These are phyloP conservation scores for Gremmenia infestans DNA, from an alignment of 2,329 filamentous ascomycete species.

Conservation along the genomic window DNA sequence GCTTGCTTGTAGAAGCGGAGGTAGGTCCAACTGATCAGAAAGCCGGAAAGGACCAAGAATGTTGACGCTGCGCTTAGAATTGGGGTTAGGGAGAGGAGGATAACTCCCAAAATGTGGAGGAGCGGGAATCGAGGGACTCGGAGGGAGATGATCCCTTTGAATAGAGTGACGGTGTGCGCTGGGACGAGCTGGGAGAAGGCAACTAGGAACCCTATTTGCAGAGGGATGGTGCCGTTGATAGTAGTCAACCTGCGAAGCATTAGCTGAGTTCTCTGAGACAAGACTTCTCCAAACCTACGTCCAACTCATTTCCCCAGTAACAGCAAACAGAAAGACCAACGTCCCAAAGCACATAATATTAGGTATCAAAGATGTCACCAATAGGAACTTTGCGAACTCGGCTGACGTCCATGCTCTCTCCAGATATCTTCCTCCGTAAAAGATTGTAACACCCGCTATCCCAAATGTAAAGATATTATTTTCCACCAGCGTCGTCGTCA, in stretches of 20 bases:
- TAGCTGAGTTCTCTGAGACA: conserved; percentile 27
- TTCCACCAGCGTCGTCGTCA: conserved; percentile 84
- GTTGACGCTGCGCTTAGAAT: conserved; percentile 65
- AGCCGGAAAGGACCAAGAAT: conserved; percentile 73
- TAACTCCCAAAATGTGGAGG: conserved; percentile 69
- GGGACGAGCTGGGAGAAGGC: conserved; percentile 97
- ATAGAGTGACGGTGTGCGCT: conserved; percentile 92
- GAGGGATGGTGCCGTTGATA: conserved; percentile 80
- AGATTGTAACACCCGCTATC: conserved; percentile 73
- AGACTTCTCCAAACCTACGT: conserved; percentile 50
- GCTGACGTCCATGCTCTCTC: conserved; percentile 92
- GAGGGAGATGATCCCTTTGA: conserved; percentile 82
- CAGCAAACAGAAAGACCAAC: conserved; percentile 67
- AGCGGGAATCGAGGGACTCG: conserved; percentile 71
- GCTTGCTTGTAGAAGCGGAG: conserved; percentile 88
- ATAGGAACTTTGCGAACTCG: conserved; percentile 87
- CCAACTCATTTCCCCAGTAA: conserved; percentile 63
- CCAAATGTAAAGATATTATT: conserved; percentile 84
- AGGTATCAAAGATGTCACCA: conserved; percentile 71
- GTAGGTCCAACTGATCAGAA: conserved; percentile 90
- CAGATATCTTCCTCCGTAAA: conserved; percentile 89
- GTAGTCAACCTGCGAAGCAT: conserved; percentile 58
- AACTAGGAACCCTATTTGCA: conserved; percentile 91
- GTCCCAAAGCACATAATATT: conserved; percentile 71
- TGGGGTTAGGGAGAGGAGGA: conserved; percentile 59